phyloP scores from a whole-genome alignment of 1,284 basidiomycete species.

The Austroboletus novae-zelandiae region DNA sequence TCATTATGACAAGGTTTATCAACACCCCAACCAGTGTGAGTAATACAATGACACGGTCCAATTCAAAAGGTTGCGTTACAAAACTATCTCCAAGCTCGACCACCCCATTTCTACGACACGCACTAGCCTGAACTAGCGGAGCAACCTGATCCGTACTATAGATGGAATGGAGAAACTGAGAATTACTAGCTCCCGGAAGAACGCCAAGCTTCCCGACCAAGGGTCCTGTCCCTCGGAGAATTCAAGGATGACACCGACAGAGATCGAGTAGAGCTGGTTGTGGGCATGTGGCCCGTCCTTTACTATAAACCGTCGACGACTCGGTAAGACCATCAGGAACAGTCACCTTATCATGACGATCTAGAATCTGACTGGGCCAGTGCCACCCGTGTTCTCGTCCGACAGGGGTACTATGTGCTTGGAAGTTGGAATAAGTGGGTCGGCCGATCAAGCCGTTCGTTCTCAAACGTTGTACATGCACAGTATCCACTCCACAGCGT shows the following conservation, averaged over 20 bases:
- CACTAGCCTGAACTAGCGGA: no score
- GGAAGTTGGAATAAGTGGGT: background rate
- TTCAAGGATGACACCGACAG: slow-evolving; percentile 3
- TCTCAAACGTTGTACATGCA: background rate
- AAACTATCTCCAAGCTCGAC: background rate
- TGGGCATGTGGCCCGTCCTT: background rate
- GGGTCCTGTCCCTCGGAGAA: no score
- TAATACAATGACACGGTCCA: background rate
- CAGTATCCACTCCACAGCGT: background rate
- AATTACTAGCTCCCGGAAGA: no score
- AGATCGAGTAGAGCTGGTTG: background rate
- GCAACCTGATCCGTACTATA: no score
- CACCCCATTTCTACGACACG: no score
- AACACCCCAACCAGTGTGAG: background rate
- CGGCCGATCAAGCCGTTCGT: no score
- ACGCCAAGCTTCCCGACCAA: no score
- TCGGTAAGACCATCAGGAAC: background rate
- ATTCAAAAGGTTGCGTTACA: background rate
- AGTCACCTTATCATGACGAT: background rate
- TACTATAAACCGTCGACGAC: background rate
- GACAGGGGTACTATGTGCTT: no score
- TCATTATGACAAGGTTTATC: no score
- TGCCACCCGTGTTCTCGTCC: no score
- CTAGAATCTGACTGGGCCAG: background rate
- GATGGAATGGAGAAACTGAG: no score